Conservation (phyloP, 495 filamentous ascomycete genomes). For the Xylaria scruposa region DNA sequence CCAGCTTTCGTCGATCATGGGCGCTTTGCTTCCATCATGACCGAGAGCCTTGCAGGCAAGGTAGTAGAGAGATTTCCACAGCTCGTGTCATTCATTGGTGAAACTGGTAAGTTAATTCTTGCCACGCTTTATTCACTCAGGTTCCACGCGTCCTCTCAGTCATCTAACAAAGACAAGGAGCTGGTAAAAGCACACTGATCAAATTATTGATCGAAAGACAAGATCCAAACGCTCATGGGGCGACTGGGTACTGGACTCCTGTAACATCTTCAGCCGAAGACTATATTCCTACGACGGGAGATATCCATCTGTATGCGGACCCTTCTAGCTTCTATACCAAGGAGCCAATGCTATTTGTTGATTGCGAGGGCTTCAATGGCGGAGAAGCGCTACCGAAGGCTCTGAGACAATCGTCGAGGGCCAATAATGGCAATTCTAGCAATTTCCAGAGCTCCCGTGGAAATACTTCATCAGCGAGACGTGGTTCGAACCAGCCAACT, state of each 20-base stretch:
- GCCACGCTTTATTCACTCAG: not conserved
- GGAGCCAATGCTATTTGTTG: not conserved
- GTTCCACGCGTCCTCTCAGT: too few species aligned
- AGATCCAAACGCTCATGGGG: not conserved
- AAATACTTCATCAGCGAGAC: too few species aligned
- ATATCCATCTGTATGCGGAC: not conserved
- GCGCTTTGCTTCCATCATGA: not conserved
- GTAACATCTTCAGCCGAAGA: not conserved
- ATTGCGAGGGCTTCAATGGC: not conserved
- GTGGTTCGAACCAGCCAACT: too few species aligned
- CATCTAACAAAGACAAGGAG: not conserved
- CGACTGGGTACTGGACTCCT: not conserved
- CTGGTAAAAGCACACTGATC: not conserved
- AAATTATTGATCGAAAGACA: not conserved
- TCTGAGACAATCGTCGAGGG: not conserved
- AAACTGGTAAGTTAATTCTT: not conserved
- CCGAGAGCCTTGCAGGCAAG: not conserved
- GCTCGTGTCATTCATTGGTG: not conserved
- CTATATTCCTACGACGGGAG: not conserved
- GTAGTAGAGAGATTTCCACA: not conserved
- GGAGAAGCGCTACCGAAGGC: not conserved
- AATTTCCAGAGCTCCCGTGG: too few species aligned
- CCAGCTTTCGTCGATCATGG: not conserved
- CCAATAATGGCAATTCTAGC: too few species aligned
- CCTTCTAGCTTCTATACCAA: not conserved